Conservation (phyloP, 768 basidiomycete genomes). For the Pleurotus sapidus region DNA sequence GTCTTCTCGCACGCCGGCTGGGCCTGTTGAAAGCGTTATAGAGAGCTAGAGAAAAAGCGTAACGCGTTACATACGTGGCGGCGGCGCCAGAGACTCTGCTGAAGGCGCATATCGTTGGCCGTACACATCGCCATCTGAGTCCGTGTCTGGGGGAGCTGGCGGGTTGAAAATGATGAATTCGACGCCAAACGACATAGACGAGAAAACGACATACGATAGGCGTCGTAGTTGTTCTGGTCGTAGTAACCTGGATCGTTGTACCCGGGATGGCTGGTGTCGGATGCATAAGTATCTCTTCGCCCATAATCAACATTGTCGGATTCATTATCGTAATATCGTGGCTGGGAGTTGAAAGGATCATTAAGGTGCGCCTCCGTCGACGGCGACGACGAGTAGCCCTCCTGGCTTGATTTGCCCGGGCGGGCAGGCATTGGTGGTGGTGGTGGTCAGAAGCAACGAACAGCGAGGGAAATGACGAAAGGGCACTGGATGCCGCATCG, state of each 20-base stretch:
- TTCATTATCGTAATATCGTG: slow-evolving; percentile 73
- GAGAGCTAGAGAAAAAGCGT: neutral
- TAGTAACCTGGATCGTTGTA: slow-evolving; percentile 64
- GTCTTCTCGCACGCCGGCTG: slow-evolving; percentile 67
- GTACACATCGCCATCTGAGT: slow-evolving; percentile 78
- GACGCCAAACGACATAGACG: slow-evolving; percentile 10
- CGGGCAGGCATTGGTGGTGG: slow-evolving; percentile 49
- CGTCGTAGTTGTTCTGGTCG: slow-evolving; percentile 62
- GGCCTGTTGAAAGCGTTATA: slow-evolving; percentile 50
- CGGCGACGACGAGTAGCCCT: slow-evolving; percentile 61
- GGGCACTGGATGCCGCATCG: slow-evolving; percentile 5
- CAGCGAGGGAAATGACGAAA: slow-evolving; percentile 1
- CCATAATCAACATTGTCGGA: slow-evolving; percentile 66
- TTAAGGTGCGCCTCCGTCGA: slow-evolving; percentile 56
- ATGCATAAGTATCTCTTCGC: slow-evolving; percentile 65
- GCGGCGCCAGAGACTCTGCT: slow-evolving; percentile 69
- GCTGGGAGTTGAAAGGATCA: slow-evolving; percentile 60
- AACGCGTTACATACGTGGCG: slow-evolving; percentile 35
- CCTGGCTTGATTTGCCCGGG: slow-evolving; percentile 54
- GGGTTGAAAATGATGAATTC: slow-evolving; percentile 17
- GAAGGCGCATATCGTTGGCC: slow-evolving; percentile 70
- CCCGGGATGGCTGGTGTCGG: slow-evolving; percentile 65
- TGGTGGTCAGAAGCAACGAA: slow-evolving; percentile 20
- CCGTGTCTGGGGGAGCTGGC: slow-evolving; percentile 75
- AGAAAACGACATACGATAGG: slow-evolving; percentile 45